Evolutionary conservation across 2,329 filamentous ascomycete species (phyloP), one percentile per base, ranked within the genome.

Genomic region (Blumeria hordei): DNA sequence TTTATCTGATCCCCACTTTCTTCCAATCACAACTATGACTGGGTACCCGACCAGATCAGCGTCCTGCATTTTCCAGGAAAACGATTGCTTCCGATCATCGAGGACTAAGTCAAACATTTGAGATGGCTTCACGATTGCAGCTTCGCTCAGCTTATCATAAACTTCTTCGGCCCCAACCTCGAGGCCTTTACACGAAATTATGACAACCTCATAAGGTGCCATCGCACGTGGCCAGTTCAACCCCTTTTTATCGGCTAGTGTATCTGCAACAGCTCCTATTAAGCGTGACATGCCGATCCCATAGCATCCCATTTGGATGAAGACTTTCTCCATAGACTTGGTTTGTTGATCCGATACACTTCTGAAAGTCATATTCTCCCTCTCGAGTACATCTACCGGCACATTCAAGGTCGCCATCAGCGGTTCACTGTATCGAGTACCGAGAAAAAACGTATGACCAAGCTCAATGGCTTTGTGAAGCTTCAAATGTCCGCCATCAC

Each of bases 251-350:
- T 94, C 86, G 0, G 79, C 74, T 9, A 87, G 71, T 41, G 82
- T 75, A 59, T 90, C 82, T 1, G 88, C 88, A 0, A 92, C 78
- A 1, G 92, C 87, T 8, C 83, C 88, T 58, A 98, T 81, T 62
- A 98, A 80, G 47, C 92, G 82, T 5, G 88, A 94, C 16, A 98
- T 79, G 1, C 92, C 92, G 58, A 98, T 93, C 0, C 92, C 92
- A 64, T 95, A 87, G 66, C 92, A 98, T 55, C 92, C 92, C 92
- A 98, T 98, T 60, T 94, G 79, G 63, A 94, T 74, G 0, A 80
- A 72, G 0, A 78, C 72, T 43, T 60, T 56, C n/a, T 55, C 58
- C 52, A 14, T 58, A 10, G 1, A n/a, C 28, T 32, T 39, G 11
- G 41, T 34, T 51, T 56, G 5, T 12, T 32, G 28, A 37, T 54